Evolutionary conservation across 768 basidiomycete genomes (phyloP), one percentile per base, ranked within the genome.

Genomic region (Leucosporidium creatinivorum): DNA sequence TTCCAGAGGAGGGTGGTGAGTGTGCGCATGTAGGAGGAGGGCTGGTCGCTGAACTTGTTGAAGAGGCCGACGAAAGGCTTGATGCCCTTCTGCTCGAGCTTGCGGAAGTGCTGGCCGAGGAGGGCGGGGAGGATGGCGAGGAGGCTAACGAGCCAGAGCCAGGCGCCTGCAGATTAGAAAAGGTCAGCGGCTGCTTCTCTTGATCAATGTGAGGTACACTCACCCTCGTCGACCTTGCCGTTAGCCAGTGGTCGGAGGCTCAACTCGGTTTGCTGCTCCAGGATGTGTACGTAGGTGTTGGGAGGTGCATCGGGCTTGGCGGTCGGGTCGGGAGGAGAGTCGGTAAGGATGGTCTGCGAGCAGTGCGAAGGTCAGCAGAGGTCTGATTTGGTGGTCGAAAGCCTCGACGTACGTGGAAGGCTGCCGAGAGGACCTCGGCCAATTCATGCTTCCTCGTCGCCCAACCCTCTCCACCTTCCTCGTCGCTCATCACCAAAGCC

Each of bases 51-150:
- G 17, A 25, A 25, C 26, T 47, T 21, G 58, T 64, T 64, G 65
- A 47, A 56, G 25, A 65, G 65, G 6, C 44, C 31, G 26, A 72
- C 31, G 67, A 67, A 72, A 1, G 67, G 67, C 1, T 28, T 33
- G 62, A 72, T 56, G 31, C 70, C 70, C 12, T 39, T 48, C 18
- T 62, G 50, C 47, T 66, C 39, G 30, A 72, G 21, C 15, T 30
- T 26, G 33, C 67, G 64, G 65, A 72, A 68, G 18, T 21, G 44
- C 26, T 51, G 23, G 30, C 56, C 54, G 54, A 72, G 65, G n/a
- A 72, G 67, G 4, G 59, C 58, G 2, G 70, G 70, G 6, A 72
- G 30, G 30, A 72, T 49, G 5, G 64, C 54, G 23, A 72, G 62
- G 19, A 66, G 36, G 36, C 56, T 49, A 5, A 49, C 12, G 17